Evolutionary conservation across 1,284 basidiomycete genomes (phyloP).

Genomic region (Ganoderma multipileum): DNA sequence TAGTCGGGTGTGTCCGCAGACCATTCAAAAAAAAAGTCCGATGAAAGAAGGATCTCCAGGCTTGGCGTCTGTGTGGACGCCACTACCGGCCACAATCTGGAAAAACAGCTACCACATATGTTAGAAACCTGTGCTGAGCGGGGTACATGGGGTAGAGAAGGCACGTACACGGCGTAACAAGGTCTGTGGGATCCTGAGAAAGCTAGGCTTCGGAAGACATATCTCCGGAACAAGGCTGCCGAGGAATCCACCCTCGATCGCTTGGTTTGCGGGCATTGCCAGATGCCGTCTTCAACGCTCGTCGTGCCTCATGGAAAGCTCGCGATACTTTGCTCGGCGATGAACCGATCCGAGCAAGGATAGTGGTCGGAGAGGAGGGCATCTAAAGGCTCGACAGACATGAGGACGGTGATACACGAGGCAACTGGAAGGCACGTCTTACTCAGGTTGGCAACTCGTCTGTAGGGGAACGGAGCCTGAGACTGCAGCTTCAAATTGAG

Average conservation of each 20-base stretch:
- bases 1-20: slow-evolving; percentile 13
- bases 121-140: slow-evolving; percentile 2
- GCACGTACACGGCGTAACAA: slow-evolving; percentile 5
- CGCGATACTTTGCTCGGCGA: slow-evolving; percentile 4
- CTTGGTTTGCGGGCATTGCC: slow-evolving; percentile 3
- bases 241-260: slow-evolving; percentile 14
- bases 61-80: slow-evolving; percentile 14
- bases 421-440: slow-evolving; percentile 22
- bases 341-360: slow-evolving; percentile 14
- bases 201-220: slow-evolving; percentile 13
- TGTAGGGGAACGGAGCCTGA: slow-evolving; percentile 26
- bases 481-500: slow-evolving; percentile 1
- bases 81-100: slow-evolving; percentile 11
- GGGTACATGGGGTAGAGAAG: not conserved
- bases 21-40: slow-evolving; percentile 16
- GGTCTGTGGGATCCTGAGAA: slow-evolving; percentile 12
- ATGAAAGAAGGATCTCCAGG: slow-evolving; percentile 14
- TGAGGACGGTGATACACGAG: slow-evolving; percentile 26
- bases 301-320: slow-evolving; percentile 13
- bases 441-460: slow-evolving; percentile 21
- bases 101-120: slow-evolving; percentile 16
- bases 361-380: not conserved
- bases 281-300: not conserved
- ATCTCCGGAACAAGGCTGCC: slow-evolving; percentile 14
- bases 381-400: slow-evolving; percentile 20